Evolutionary conservation across 495 filamentous ascomycete species (phyloP), one percentile per base, ranked within the genome.

Genomic region (Pyronema omphalodes): DNA sequence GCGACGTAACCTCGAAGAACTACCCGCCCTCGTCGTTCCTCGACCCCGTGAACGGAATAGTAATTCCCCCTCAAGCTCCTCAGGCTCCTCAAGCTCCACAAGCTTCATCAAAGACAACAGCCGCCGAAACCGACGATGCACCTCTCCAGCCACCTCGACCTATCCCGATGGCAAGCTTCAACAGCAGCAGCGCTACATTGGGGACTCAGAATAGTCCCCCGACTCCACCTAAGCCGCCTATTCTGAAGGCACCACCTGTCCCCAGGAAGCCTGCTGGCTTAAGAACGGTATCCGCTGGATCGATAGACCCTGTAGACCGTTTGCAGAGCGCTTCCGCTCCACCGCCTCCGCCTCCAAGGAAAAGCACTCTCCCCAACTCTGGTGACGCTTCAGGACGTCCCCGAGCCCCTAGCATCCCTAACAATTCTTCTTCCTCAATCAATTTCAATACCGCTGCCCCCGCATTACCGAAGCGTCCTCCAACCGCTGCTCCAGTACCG

Each of bases 1-100:
- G 91, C 18, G 93, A 99, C 67, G 82, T 96, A 15, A 95, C 93
- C 73, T 7, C 58, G 49, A 6, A 53, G 46, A 3, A 18, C 52
- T 43, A 47, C 45, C 3, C 14, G 3, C 14, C 15, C 44, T 47
- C 15, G 15, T 47, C 44, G 12, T 71, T 43, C 17, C 59, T 9
- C 44, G 61, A n/a, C 40, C 67, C 51, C 11, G 60, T 59, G 33
- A 60, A 48, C 14, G 34, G 7, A 11, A 58, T 19, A n/a, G 44
- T 14, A 47, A 19, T 17, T 14, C 39, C 39, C 39, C 11, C 39
- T 6, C 39, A 43, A 29, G 6, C 33, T 35, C 51, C 36, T 23
- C 37, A 15, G 5, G 7, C n/a, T 3, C 35, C 50, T 8, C 50
- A n/a, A 29, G 6, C 33, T 35, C 51, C 36, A 37, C 37, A 15